Percentiles rank a stretch among this genome's conserved stretches.
Evolutionary conservation across 352 stramenopile genomes (phyloP).

Genomic region (Globisporangium recalcitrans): DNA sequence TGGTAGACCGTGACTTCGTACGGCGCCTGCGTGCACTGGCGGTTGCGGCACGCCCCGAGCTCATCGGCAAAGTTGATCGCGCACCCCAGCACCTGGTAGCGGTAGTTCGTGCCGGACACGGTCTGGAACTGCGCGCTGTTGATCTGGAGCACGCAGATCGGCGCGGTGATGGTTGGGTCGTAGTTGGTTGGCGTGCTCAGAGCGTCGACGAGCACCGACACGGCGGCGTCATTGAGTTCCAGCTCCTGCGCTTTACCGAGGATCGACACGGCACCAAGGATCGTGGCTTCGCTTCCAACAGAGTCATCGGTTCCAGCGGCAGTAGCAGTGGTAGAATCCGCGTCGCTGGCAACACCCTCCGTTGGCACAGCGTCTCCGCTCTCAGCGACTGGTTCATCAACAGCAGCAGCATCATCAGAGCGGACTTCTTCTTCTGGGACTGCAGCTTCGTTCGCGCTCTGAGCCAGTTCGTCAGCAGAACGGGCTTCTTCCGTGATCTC

Average conservation of each 20-base stretch:
- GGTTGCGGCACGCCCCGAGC: constrained; percentile 35
- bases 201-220: constrained; percentile 30
- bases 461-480: constrained; percentile 4
- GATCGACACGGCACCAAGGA: constrained; percentile 1
- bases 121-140: constrained; percentile 33
- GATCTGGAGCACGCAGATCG: constrained; percentile 38
- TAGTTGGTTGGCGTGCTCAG: constrained; percentile 28
- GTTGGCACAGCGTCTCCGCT: not conserved
- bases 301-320: not conserved
- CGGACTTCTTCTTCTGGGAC: not conserved
- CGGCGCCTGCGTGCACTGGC: constrained; percentile 28
- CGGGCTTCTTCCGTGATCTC: not conserved
- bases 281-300: not conserved
- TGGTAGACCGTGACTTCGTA: constrained; percentile 38
- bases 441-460: constrained; percentile 8
- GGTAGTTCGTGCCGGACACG: constrained; percentile 57
- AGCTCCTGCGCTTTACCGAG: constrained; percentile 10
- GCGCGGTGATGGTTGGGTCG: constrained; percentile 21
- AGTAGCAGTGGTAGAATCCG: not conserved
- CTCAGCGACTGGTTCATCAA: not conserved
- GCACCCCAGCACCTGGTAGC: constrained; percentile 48
- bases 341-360: constrained; percentile 4
- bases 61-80: constrained; percentile 26
- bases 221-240: constrained; percentile 2
- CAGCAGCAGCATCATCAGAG: not conserved